phyloP scores from a whole-genome alignment of 192 early-diverging fungal genomes.

The Coemansia sp. region DNA sequence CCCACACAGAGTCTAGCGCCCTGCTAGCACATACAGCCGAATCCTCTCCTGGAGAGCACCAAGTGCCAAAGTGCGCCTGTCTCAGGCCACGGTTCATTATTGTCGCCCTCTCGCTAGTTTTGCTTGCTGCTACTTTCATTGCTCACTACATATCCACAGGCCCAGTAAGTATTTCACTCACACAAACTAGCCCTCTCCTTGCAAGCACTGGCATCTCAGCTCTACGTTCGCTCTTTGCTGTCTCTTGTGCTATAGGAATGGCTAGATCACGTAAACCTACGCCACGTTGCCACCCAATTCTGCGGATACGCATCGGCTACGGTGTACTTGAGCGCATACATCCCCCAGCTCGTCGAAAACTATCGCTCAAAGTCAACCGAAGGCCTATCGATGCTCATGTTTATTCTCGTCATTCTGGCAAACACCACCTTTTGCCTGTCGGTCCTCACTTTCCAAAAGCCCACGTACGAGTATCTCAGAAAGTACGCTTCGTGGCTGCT shows the following conservation, averaged over 20 bases:
- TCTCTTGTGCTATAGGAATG: slow-evolving; percentile 2
- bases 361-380: slow-evolving; percentile 63
- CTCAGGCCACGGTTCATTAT: neutral
- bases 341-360: slow-evolving; percentile 81
- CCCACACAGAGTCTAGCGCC: slow-evolving; percentile 10
- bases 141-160: slow-evolving; percentile 2
- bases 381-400: slow-evolving; percentile 77
- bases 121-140: neutral
- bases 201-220: neutral
- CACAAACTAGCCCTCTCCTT: neutral
- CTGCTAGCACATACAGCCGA: neutral
- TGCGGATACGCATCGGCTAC: slow-evolving; percentile 72
- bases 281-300: slow-evolving; percentile 52
- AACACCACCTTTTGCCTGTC: slow-evolving; percentile 63
- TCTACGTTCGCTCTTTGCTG: neutral
- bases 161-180: neutral
- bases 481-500: slow-evolving; percentile 71
- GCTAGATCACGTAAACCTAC: slow-evolving; percentile 25
- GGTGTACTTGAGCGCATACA: slow-evolving; percentile 66
- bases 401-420: slow-evolving; percentile 69
- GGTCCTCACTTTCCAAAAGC: slow-evolving; percentile 63
- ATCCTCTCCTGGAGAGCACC: neutral
- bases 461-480: slow-evolving; percentile 59
- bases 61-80: neutral
- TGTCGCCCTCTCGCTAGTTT: neutral